Evolutionary conservation across 495 filamentous ascomycete genomes (phyloP).

Genomic region (Aspergillus hancockii): DNA sequence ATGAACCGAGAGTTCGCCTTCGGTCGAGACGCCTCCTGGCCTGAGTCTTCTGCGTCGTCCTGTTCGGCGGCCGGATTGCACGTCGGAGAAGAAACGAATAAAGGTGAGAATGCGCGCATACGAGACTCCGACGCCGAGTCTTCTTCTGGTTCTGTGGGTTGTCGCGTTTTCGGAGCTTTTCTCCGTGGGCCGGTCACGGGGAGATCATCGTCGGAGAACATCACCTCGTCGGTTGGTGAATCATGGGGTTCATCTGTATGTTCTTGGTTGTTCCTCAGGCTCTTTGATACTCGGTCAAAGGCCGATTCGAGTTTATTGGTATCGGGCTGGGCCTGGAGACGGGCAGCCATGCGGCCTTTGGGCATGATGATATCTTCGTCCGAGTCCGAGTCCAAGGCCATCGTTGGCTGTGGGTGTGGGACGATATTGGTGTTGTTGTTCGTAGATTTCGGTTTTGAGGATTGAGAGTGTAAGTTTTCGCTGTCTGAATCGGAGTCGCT

Average conservation of each 20-base stretch:
- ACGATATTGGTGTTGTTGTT: constrained; percentile 23
- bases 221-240: constrained; percentile 10
- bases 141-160: constrained; percentile 9
- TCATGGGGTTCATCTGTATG: constrained; percentile 9
- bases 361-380: constrained; percentile 59
- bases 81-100: constrained; percentile 42
- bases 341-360: constrained; percentile 68
- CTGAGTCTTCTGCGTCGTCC: constrained; percentile 20
- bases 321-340: constrained; percentile 52
- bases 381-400: constrained; percentile 38
- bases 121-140: constrained; percentile 13
- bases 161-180: constrained; percentile 22
- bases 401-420: constrained; percentile 6
- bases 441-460: constrained; percentile 20
- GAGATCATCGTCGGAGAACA: constrained; percentile 38
- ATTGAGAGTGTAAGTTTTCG: constrained; percentile 13
- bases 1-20: constrained; percentile 59
- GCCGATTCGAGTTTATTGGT: constrained; percentile 30
- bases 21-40: constrained; percentile 49
- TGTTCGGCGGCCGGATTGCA: constrained; percentile 11
- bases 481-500: constrained; percentile 55
- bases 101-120: constrained; percentile 37
- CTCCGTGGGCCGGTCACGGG: constrained; percentile 35
- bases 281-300: constrained; percentile 37
- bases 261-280: constrained; percentile 24